These are phyloP conservation scores for Zymoseptoria passerinii DNA, from an alignment of 2,329 filamentous ascomycete species.

Conservation along the genomic window DNA sequence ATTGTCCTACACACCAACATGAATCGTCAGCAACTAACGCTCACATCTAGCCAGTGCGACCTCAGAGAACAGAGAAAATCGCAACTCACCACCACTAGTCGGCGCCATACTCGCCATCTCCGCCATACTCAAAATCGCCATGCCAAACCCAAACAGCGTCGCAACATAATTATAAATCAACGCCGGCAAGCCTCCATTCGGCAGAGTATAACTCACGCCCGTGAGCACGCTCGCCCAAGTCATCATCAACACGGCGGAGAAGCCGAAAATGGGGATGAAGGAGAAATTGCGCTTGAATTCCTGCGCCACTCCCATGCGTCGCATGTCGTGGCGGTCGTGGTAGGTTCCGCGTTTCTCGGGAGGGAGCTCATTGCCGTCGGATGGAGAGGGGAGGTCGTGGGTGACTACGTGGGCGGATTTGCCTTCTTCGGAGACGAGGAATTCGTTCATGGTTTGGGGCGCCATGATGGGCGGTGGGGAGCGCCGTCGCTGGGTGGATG, in stretches of 20 bases:
- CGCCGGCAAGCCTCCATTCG: constrained; percentile 24
- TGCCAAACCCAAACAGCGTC: constrained; percentile 17
- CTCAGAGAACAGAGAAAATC: neutral
- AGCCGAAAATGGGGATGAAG: constrained; percentile 23
- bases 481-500: too few species aligned
- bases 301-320: constrained; percentile 16
- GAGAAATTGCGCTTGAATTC: constrained; percentile 15
- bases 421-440: constrained; percentile 8
- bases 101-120: constrained; percentile 25
- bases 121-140: constrained; percentile 18
- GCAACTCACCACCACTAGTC: constrained; percentile 27
- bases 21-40: neutral
- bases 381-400: neutral
- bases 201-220: constrained; percentile 17
- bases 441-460: constrained; percentile 3
- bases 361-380: constrained; percentile 13
- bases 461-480: constrained; percentile 4
- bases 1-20: constrained; percentile 1
- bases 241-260: constrained; percentile 24
- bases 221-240: constrained; percentile 22
- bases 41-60: neutral
- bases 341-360: constrained; percentile 17
- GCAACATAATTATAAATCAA: constrained; percentile 19
- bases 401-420: constrained; percentile 1
- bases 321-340: constrained; percentile 15